Base-by-base conservation (phyloP, 2,329 filamentous ascomycete species). In the Endocalyx cinctus region DNA sequence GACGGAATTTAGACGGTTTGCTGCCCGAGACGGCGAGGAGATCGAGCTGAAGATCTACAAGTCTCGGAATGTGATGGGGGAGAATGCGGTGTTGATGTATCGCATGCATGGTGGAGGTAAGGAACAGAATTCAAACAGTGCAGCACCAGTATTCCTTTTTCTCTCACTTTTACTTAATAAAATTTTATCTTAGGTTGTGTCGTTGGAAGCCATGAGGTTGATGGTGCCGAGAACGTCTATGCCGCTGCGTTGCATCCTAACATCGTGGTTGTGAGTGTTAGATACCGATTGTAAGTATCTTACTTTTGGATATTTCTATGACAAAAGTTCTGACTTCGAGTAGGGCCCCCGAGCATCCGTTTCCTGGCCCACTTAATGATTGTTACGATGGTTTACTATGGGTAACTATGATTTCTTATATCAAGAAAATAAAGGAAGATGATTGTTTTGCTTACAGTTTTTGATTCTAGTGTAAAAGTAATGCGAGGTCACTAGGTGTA, bases 291-390 rank as follows among this genome's bases (percentile, higher is more conserved):
- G 60, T 60, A 35, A 39, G 54, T 42, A 17, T 20, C 14, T 18
- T 29, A 5, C n/a, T 1, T 20, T 1, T 5, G 17, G 11, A 12
- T 32, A 6, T 17, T 1, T 10, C 14, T 23, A n/a, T 11, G 22
- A 3, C 8, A 8, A 8, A 26, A 14, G 28, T 27, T 17, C 37
- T 55, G n/a, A 53, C 26, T 17, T 27, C 2, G 8, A 60, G 55
- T 35, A 72, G 70, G 43, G 70, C 70, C 1, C 70, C 70, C 4
- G 69, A 74, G 41, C 65, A 63, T 37, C 65, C 65, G 0, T 74
- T 69, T 32, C 70, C 70, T 0, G 64, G 62, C 31, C 65, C 66
- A 1, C 37, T 72, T 5, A 63, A 73, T 34, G 70, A 74, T 47
- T 66, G 66, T 31, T 70, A 69, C 33, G 70, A 74, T 40, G 69